Base-by-base conservation (phyloP, 371 early-diverging fungal genomes). In the Neoconidiobolus thromboides region DNA sequence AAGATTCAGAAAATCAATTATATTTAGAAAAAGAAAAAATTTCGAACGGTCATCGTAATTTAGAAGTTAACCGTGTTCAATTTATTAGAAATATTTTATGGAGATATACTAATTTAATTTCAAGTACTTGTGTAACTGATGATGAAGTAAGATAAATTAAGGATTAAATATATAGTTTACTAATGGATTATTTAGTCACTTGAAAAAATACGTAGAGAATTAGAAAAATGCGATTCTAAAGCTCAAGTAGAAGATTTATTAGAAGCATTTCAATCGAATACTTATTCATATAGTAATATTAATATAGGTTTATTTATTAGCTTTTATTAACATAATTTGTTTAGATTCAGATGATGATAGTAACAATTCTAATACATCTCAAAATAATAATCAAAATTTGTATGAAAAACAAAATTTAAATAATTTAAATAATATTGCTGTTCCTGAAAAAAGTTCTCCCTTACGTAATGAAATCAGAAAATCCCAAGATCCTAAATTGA, bases 101-200 rank as follows among this genome's bases (percentile, higher is more conserved):
- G 60, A 46, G 50, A 39, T 59, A 59, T 14, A 47, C 48, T 39
- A 51, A 59, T 50, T 10, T 59, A 6, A 14, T 59, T 6, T 59
- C 60, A 2, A 38, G 40, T n/a, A 59, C n/a, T 3, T 59, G 60
- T 14, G 60, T 59, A 39, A 14, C 60, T 51, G 60, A 59, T 39
- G 50, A 46, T 42, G 60, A 59, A 51, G 60, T 59, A 47, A 26
- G 2, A 40, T 2, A 37, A 39, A 7, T n/a, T 7, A 42, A 38
- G 3, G 38, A 41, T 41, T 36, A 42, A 6, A 15, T 42, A 26
- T 42, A 50, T 9, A 36, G 26, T 26, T 26, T 26, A 26, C 26
- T 26, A 26, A 26, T 26, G 26, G 5, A 6, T 12, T 58, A 2
- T 39, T 3, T 59, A 59, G 60, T 46, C 49, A 2, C 42, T 48